A percentile compares a stretch with the other conserved stretches of the same genome.
Conservation (phyloP, 2,329 filamentous ascomycete species). For the Trichoderma simmonsii region DNA sequence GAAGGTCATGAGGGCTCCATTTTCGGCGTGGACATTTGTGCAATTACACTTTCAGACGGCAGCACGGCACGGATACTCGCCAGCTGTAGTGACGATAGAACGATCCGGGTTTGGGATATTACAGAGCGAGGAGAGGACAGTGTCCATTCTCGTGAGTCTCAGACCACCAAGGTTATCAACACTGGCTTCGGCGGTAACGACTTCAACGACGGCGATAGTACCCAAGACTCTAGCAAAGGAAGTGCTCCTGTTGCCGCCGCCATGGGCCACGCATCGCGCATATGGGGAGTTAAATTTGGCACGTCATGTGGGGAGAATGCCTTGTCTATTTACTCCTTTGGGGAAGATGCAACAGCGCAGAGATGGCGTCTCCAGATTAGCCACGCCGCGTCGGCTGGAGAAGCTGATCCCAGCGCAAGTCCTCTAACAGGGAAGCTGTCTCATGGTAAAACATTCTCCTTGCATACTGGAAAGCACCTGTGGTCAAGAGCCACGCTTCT, state of each 20-base stretch:
- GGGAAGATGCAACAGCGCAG: slow-evolving; percentile 78
- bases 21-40: slow-evolving; percentile 81
- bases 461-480: slow-evolving; percentile 84
- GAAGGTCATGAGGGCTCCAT: slow-evolving; percentile 85
- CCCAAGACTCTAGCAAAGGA: background rate
- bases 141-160: slow-evolving; percentile 57
- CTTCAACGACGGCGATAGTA: background rate
- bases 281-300: slow-evolving; percentile 80
- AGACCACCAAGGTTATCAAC: slow-evolving; percentile 32
- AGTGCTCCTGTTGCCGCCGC: slow-evolving; percentile 59
- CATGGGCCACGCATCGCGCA: slow-evolving; percentile 85
- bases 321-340: slow-evolving; percentile 64
- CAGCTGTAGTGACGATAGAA: slow-evolving; percentile 93
- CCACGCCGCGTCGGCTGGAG: background rate
- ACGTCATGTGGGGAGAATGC: slow-evolving; percentile 25
- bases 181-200: slow-evolving; percentile 16
- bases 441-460: slow-evolving; percentile 55
- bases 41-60: slow-evolving; percentile 40
- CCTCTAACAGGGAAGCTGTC: slow-evolving; percentile 36
- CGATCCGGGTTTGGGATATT: slow-evolving; percentile 84
- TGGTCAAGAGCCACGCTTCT: slow-evolving; percentile 64
- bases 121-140: slow-evolving; percentile 43
- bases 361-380: slow-evolving; percentile 61
- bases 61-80: slow-evolving; percentile 62
- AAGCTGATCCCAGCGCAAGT: background rate